Evolutionary conservation across 2,329 filamentous ascomycete species (phyloP).

Genomic region (Exophiala phaeomuriformis): DNA sequence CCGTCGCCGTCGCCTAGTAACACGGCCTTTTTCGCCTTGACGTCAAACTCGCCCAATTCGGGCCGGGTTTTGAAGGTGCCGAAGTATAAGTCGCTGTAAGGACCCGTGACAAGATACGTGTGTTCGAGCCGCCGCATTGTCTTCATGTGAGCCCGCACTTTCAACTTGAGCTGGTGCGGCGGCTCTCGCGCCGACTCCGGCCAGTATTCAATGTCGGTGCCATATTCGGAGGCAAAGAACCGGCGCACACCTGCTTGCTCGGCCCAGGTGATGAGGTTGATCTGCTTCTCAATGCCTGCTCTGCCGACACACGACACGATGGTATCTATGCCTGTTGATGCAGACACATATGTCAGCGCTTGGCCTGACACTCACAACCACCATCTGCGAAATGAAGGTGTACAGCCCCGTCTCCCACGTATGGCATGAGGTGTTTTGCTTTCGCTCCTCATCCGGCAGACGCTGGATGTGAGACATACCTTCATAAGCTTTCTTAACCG

Average conservation of each 20-base stretch:
- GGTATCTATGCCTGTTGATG: conserved; percentile 48
- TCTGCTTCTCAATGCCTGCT: conserved; percentile 54
- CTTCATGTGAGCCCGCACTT: conserved; percentile 56
- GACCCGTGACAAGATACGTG: conserved; percentile 64
- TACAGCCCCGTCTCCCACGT: neutral
- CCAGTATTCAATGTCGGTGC: conserved; percentile 58
- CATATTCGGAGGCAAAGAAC: conserved; percentile 63
- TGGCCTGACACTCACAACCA: neutral
- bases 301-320: conserved; percentile 60
- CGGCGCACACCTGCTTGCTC: conserved; percentile 50
- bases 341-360: neutral
- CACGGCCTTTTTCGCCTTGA: conserved; percentile 49
- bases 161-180: conserved; percentile 63
- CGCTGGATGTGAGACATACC: conserved; percentile 29
- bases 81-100: conserved; percentile 60
- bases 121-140: conserved; percentile 46
- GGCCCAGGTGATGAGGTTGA: conserved; percentile 55
- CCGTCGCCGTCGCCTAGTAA: conserved; percentile 57
- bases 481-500: conserved; percentile 51
- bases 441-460: no score
- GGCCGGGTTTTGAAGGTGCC: conserved; percentile 34
- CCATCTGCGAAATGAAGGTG: neutral
- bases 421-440: no score
- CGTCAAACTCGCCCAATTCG: conserved; percentile 52
- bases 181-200: conserved; percentile 53